A percentile compares a stretch with the other conserved stretches of the same genome.
Conservation (phyloP, 1,284 basidiomycete genomes). For the Rhodotorula sp. region DNA sequence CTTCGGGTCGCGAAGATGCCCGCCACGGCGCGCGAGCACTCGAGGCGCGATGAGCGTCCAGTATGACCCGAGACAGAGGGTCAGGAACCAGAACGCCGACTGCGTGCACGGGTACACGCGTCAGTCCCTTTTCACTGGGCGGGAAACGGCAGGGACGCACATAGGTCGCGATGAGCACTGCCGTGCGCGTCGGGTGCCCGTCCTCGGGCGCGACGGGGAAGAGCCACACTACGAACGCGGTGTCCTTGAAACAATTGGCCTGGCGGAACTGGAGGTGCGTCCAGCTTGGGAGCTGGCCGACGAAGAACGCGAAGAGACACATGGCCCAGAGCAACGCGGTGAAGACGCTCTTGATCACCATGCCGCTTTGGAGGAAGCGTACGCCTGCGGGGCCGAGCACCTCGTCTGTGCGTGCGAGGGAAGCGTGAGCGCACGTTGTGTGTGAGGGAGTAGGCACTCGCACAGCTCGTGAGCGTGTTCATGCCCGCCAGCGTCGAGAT, state of each 20-base stretch:
- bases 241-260: constrained; percentile 29
- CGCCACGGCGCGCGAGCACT: constrained; percentile 24
- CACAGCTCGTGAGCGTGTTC: constrained; percentile 30
- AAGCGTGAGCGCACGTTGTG: not conserved
- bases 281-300: constrained; percentile 22
- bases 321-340: constrained; percentile 28
- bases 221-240: constrained; percentile 31
- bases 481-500: constrained; percentile 26
- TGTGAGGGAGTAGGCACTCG: not conserved
- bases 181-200: not conserved
- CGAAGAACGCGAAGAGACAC: constrained; percentile 26
- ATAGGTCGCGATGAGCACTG: constrained; percentile 23
- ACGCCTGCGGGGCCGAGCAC: constrained; percentile 30
- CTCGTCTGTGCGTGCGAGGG: constrained; percentile 6
- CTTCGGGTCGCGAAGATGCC: constrained; percentile 24
- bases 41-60: constrained; percentile 36
- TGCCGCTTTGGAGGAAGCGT: constrained; percentile 26
- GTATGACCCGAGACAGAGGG: constrained; percentile 30
- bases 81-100: constrained; percentile 29
- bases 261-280: constrained; percentile 30
- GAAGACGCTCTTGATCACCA: constrained; percentile 32
- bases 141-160: not conserved
- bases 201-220: constrained; percentile 13
- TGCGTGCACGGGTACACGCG: not conserved
- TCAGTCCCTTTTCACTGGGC: too few relatives aligned